A percentile compares a stretch with the other conserved stretches of the same genome.
Conservation (phyloP, 495 filamentous ascomycete species). For the Pyrenula massariospora region DNA sequence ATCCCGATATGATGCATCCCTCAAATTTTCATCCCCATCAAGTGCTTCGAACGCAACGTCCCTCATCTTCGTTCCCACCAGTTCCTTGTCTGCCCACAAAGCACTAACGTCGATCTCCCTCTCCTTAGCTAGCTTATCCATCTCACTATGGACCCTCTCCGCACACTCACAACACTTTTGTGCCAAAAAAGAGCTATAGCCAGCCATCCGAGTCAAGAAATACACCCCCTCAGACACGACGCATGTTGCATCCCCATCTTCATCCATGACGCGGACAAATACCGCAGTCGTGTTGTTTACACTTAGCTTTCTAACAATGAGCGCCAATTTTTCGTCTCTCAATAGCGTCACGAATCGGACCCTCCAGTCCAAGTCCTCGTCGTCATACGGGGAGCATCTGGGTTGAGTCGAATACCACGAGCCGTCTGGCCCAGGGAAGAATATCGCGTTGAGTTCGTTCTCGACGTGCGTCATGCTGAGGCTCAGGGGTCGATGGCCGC, state of each 20-base stretch:
- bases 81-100: background rate
- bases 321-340: background rate
- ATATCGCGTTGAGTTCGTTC: background rate
- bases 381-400: background rate
- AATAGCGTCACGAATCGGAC: background rate
- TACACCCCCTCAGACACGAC: background rate
- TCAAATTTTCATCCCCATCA: background rate
- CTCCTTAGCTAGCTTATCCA: background rate
- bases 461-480: background rate
- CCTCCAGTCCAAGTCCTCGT: background rate
- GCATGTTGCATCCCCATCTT: background rate
- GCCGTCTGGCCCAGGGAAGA: background rate
- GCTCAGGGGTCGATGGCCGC: background rate
- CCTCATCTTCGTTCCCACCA: background rate
- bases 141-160: background rate
- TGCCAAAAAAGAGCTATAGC: background rate
- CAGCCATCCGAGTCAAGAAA: background rate
- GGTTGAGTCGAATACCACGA: background rate
- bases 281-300: background rate
- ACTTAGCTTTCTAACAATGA: background rate
- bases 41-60: background rate
- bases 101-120: background rate
- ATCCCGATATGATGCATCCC: background rate
- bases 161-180: background rate
- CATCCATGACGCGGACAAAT: background rate